phyloP scores from a whole-genome alignment of 257 asterid genomes.

The Prunella vulgaris region DNA sequence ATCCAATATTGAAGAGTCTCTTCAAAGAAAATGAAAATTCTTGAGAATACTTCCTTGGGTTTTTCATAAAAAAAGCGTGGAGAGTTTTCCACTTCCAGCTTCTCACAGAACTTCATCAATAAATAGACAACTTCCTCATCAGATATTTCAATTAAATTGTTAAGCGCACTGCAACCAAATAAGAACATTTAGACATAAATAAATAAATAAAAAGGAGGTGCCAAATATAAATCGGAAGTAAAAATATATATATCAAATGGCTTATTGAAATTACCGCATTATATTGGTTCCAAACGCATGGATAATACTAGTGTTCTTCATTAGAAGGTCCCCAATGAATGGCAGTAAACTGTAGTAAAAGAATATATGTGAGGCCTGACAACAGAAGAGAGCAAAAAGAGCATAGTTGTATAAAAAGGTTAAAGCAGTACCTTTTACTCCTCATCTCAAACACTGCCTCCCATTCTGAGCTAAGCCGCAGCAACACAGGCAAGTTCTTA shows the following conservation, averaged over 20 bases:
- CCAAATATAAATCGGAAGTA: background rate
- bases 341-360: constrained; percentile 53
- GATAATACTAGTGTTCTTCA: constrained; percentile 45
- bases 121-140: constrained; percentile 58
- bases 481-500: constrained; percentile 34
- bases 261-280: constrained; percentile 43
- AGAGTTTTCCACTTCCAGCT: constrained; percentile 41
- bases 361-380: constrained; percentile 12
- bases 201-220: background rate
- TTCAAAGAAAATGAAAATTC: constrained; percentile 36
- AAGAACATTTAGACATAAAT: constrained; percentile 17
- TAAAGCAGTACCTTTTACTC: constrained; percentile 57
- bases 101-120: constrained; percentile 60
- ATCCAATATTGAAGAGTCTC: constrained; percentile 51
- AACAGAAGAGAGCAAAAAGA: constrained; percentile 13
- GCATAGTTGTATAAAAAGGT: constrained; percentile 14
- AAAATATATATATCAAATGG: background rate
- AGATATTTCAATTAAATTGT: constrained; percentile 48
- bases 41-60: constrained; percentile 36
- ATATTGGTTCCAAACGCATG: constrained; percentile 47
- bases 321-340: constrained; percentile 55
- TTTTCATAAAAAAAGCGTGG: constrained; percentile 36
- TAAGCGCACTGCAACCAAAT: constrained; percentile 65
- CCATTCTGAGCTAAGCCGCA: constrained; percentile 50
- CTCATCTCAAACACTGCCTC: constrained; percentile 52